Evolutionary conservation across 108 stramenopile genomes (phyloP), one percentile per base, ranked within the genome.

Genomic region (Pseudonitzschia pungens): DNA sequence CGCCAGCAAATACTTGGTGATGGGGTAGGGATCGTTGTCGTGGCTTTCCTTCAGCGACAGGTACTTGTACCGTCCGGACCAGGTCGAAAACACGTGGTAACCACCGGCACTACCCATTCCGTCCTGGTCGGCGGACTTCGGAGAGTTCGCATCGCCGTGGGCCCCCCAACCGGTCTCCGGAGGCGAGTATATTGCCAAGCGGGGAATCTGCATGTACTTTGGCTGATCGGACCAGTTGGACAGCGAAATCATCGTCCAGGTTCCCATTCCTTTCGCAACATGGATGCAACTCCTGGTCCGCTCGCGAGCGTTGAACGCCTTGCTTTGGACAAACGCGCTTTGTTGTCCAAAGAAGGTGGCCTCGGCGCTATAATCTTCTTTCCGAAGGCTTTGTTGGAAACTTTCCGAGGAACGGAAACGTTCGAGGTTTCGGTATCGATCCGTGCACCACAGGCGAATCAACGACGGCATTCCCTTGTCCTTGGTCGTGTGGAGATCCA

Each of bases 21-120:
- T 70, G 21, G 81, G 83, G 18, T 77, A 53, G 42, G 77, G 77
- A 42, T 83, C 79, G 33, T 64, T 15, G 29, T 4, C 54, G 27
- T 48, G 14, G 63, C n/a, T 53, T 8, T 56, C 73, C 42, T 77
- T 57, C 53, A 78, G 22, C 24, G 76, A 84, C 15, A 91, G 73
- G 89, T 91, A 92, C 33, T 71, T 69, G 73, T 95, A 97, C 68
- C 89, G 80, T 10, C 80, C 85, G 2, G 88, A 84, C 96, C 96
- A 97, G 76, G 95, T 94, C 18, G 85, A 81, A 73, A 94, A 92
- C 1, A 92, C 71, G 68, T 97, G 94, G 67, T 86, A 95, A 8
- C 92, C 92, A 64, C 72, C 63, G 14, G 84, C 69, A 12, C 43
- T 40, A 28, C 18, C 14, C 22, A 21, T 28, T 0, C 27, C 33